Evolutionary conservation across 1,284 basidiomycete genomes (phyloP), one percentile per base, ranked within the genome.

Genomic region (Thelephora terrestris): DNA sequence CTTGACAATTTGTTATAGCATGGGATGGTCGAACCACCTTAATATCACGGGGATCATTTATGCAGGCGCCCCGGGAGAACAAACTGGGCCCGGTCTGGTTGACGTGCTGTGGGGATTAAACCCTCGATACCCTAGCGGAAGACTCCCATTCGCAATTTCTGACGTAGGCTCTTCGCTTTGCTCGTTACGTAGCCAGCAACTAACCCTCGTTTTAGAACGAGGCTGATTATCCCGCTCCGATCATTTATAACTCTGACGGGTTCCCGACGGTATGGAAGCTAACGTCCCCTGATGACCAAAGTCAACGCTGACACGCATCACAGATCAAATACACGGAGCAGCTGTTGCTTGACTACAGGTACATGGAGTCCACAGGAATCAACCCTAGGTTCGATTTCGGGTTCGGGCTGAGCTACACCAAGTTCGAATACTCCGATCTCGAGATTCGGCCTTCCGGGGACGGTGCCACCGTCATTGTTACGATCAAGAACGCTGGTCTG

Each of bases 101-200:
- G 86, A 91, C 57, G 73, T 89, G 10, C 66, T 89, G 2, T 89
- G 79, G 56, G 84, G 81, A 4, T 78, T 75, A 61, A 91, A 85
- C 61, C 29, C 29, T 14, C 29, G 9, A 14, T 23, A 42, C n/a
- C 89, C 90, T 0, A 79, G 78, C 17, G 90, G 79, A 5, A 74
- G 81, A 34, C 67, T 93, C 27, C 85, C 89, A 1, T 90, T 89
- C 65, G 89, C 88, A 1, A 90, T 91, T 58, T 87, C 85, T 42
- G 39, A 42, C 25, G 39, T 42, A 16, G 25, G 39, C 12, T 42
- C 14, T 21, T 20, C 14, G 16, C 10, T 16, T 42, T 9, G n/a
- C 18, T 18, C 23, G 37, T 39, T 18, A 16, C 17, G 16, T 42
- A 14, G 12, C 29, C 20, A 9, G 10, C 39, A 5, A 14, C 39